phyloP scores from a whole-genome alignment of 1,284 basidiomycete genomes.

The Cystobasidium sp. region DNA sequence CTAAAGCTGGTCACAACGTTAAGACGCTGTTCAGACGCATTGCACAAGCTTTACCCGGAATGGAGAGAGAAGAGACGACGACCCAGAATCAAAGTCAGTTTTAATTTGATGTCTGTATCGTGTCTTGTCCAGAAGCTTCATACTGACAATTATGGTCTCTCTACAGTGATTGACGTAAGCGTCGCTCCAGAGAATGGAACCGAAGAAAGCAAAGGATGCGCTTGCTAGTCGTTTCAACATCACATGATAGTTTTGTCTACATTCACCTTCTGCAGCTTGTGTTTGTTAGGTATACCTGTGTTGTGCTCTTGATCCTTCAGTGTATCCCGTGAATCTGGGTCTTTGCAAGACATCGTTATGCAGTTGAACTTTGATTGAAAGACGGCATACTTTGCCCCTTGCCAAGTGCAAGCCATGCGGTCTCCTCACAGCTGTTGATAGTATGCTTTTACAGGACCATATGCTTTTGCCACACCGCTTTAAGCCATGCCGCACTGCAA shows the following conservation, averaged over 20 bases:
- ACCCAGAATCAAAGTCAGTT: slow-evolving; percentile 55
- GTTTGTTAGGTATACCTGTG: not conserved
- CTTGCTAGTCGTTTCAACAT: slow-evolving; percentile 46
- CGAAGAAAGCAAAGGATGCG: slow-evolving; percentile 51
- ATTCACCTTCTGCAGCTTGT: not conserved
- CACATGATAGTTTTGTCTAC: not conserved
- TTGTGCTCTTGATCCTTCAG: not conserved
- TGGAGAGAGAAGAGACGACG: slow-evolving; percentile 71
- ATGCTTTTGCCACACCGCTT: slow-evolving; percentile 18
- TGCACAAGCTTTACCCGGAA: slow-evolving; percentile 94
- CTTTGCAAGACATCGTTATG: not conserved
- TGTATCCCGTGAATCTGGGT: not conserved
- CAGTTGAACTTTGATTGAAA: not conserved
- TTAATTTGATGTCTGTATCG: too few species aligned
- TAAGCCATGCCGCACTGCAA: not conserved
- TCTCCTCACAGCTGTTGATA: too few species aligned
- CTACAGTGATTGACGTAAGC: slow-evolving; percentile 53
- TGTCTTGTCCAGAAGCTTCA: not conserved
- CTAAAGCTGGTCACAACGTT: slow-evolving; percentile 99
- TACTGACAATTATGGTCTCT: not conserved
- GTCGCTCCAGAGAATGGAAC: slow-evolving; percentile 51
- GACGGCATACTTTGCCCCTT: too few species aligned
- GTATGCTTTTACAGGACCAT: too few species aligned
- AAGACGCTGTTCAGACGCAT: slow-evolving; percentile 99
- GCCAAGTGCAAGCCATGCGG: too few species aligned